Conservation (phyloP, 148 eudicot genomes). For the Rhododendron griersonianum region DNA sequence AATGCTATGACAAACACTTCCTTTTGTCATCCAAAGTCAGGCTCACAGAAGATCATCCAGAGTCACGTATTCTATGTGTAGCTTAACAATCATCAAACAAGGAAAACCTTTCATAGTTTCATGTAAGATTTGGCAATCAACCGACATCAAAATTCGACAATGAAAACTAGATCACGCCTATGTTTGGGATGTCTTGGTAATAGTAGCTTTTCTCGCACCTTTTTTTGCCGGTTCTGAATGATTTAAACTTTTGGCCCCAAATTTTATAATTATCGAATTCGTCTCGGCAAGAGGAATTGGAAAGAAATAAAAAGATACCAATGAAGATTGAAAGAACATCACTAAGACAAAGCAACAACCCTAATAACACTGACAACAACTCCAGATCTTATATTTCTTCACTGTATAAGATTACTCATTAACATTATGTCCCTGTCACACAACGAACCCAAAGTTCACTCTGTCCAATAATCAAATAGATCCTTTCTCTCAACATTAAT, state of each 20-base stretch:
- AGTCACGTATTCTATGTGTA: background rate
- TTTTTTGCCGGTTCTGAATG: background rate
- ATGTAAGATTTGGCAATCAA: background rate
- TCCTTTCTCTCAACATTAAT: background rate
- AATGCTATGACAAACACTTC: background rate
- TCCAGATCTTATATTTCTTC: background rate
- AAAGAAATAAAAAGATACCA: background rate
- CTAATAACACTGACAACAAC: background rate
- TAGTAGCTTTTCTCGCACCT: background rate
- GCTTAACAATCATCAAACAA: background rate
- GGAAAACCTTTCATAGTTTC: background rate
- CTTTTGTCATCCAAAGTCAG: background rate
- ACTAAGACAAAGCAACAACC: background rate
- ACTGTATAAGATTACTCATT: background rate
- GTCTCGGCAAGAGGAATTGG: background rate
- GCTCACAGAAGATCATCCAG: background rate
- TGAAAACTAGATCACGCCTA: background rate
- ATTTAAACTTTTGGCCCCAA: background rate
- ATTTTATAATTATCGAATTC: background rate
- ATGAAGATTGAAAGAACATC: background rate
- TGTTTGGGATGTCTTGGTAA: background rate
- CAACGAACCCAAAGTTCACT: background rate
- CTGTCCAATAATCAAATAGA: background rate
- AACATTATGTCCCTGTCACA: background rate
- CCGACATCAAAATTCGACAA: background rate